Conservation (phyloP, 2,329 filamentous ascomycete species). For the Endothia cerciana region DNA sequence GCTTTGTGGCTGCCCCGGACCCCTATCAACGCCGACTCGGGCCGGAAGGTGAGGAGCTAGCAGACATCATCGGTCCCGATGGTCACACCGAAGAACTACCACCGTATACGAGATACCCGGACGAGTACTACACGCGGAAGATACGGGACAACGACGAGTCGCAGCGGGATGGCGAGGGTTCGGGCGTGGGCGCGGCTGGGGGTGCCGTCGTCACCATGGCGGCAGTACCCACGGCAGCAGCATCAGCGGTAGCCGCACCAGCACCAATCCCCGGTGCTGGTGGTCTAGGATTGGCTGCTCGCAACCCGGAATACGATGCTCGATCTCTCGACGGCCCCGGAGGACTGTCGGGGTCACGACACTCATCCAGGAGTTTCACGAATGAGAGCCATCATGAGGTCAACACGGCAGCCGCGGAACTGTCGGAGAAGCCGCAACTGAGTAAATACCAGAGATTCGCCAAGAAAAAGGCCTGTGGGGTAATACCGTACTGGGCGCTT, state of each 20-base stretch:
- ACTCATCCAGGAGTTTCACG: conserved; percentile 55
- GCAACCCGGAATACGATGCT: conserved; percentile 66
- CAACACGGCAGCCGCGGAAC: conserved; percentile 51
- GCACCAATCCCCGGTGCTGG: conserved; percentile 58
- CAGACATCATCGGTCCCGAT: conserved; percentile 83
- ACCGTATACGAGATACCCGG: conserved; percentile 88
- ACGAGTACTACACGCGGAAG: conserved; percentile 67
- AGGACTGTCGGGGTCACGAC: conserved; percentile 51
- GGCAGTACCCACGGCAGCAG: conserved; percentile 25
- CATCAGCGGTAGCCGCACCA: conserved; percentile 21
- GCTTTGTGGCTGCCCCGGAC: conserved; percentile 70
- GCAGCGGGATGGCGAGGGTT: conserved; percentile 23
- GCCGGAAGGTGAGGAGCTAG: conserved; percentile 83
- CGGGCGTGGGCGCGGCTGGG: conserved; percentile 15
- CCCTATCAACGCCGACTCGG: conserved; percentile 74
- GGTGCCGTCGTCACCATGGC: conserved; percentile 10
- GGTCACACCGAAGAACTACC: conserved; percentile 90
- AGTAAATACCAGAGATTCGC: conserved; percentile 59
- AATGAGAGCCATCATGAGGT: conserved; percentile 58
- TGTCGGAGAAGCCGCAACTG: conserved; percentile 53
- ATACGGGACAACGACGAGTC: conserved; percentile 38
- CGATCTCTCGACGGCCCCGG: conserved; percentile 53
- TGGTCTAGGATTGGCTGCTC: conserved; percentile 62
- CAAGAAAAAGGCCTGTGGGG: conserved; percentile 59
- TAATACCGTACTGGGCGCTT: conserved; percentile 66